Conservation (phyloP, 2,329 filamentous ascomycete genomes). For the Exophiala calicioides region DNA sequence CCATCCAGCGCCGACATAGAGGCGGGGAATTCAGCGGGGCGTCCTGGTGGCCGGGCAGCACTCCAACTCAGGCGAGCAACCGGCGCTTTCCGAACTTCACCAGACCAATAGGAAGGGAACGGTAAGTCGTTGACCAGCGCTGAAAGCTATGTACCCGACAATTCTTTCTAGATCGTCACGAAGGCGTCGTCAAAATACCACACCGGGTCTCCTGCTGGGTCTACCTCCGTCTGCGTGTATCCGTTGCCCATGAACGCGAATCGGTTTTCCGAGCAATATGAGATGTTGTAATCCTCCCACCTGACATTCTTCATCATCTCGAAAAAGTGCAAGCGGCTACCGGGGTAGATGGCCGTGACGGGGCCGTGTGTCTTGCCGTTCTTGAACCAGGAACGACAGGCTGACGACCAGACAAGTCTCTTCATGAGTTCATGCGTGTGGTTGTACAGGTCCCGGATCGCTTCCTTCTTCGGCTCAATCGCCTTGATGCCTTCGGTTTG, state of each 20-base stretch:
- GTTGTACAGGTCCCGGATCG: slow-evolving; percentile 38
- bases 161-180: slow-evolving; percentile 14
- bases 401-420: slow-evolving; percentile 29
- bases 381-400: slow-evolving; percentile 26
- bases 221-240: slow-evolving; percentile 38
- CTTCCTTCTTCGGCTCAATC: slow-evolving; percentile 30
- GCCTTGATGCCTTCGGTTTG: slow-evolving; percentile 29
- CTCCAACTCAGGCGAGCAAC: too few relatives aligned
- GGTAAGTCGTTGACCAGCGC: not conserved
- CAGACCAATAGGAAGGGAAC: too few relatives aligned
- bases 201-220: slow-evolving; percentile 22
- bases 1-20: too few relatives aligned
- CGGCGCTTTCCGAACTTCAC: too few relatives aligned
- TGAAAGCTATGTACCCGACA: not conserved
- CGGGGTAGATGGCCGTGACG: slow-evolving; percentile 27
- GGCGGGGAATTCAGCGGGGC: too few relatives aligned
- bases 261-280: slow-evolving; percentile 39
- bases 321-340: slow-evolving; percentile 39
- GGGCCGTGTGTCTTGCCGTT: slow-evolving; percentile 26
- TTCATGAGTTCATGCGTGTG: slow-evolving; percentile 45
- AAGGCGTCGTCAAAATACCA: slow-evolving; percentile 26
- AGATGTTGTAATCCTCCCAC: slow-evolving; percentile 44
- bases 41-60: too few relatives aligned
- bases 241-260: slow-evolving; percentile 49
- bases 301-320: slow-evolving; percentile 38